A percentile compares a stretch with the other conserved stretches of the same genome.
Evolutionary conservation across 1,139 yeast species (phyloP).

Genomic region (Yamadazyma pseudoaaseri): DNA sequence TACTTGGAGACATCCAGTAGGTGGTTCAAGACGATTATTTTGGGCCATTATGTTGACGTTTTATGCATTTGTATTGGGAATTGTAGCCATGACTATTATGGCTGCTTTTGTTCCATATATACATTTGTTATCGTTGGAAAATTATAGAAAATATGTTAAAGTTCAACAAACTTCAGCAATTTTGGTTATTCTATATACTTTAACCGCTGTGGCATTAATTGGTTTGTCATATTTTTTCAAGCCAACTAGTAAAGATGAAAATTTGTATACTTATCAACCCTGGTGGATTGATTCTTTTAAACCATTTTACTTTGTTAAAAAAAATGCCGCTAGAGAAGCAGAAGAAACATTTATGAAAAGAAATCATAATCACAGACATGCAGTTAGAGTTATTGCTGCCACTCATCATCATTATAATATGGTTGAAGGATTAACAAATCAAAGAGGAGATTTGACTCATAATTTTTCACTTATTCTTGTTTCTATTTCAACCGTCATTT

Average conservation of each 20-base stretch:
- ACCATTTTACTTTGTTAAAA: constrained; percentile 53
- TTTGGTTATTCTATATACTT: constrained; percentile 56
- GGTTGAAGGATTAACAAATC: constrained; percentile 43
- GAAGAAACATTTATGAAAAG: constrained; percentile 50
- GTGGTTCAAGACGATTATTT: constrained; percentile 58
- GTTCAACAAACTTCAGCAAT: constrained; percentile 60
- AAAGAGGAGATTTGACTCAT: constrained; percentile 50
- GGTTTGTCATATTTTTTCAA: constrained; percentile 52
- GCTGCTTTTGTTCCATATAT: constrained; percentile 67
- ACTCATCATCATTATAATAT: constrained; percentile 42
- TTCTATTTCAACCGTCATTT: constrained; percentile 48
- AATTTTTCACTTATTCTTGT: constrained; percentile 49
- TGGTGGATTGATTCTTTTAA: constrained; percentile 73
- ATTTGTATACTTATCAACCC: constrained; percentile 65
- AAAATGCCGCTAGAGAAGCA: constrained; percentile 48
- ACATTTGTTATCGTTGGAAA: constrained; percentile 47
- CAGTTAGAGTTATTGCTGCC: constrained; percentile 49
- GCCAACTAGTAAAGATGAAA: constrained; percentile 56
- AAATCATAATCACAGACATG: constrained; percentile 50
- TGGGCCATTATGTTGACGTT: constrained; percentile 52
- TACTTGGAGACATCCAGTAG: constrained; percentile 81
- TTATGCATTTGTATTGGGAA: constrained; percentile 55
- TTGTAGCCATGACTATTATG: constrained; percentile 65
- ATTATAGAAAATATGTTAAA: constrained; percentile 51
- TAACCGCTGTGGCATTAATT: constrained; percentile 52